These are phyloP conservation scores for Glycine soja DNA, from an alignment of 306 rosid species.

Conservation along the genomic window DNA sequence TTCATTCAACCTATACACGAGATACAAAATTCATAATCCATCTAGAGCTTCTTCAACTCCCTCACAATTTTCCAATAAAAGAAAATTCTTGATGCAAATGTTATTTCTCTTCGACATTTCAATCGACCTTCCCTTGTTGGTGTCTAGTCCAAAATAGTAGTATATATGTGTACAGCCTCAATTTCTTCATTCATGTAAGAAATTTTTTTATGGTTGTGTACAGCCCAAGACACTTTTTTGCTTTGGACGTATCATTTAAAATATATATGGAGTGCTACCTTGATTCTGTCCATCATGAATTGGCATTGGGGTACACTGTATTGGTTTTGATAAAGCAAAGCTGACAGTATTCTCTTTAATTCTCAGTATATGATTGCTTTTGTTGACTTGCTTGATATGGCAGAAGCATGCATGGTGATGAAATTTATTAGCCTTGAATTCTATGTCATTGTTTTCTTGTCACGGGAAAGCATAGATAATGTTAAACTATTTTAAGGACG, in stretches of 20 bases:
- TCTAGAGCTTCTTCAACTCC: conserved; percentile 36
- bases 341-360: conserved; percentile 25
- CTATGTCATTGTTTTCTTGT: conserved; percentile 17
- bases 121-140: conserved; percentile 26
- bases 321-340: conserved; percentile 22
- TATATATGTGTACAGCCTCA: conserved; percentile 40
- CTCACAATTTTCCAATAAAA: conserved; percentile 49
- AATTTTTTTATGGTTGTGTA: conserved; percentile 30
- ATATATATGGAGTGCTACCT: conserved; percentile 27
- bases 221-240: conserved; percentile 6
- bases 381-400: conserved; percentile 32
- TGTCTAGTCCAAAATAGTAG: conserved; percentile 15
- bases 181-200: conserved; percentile 33
- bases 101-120: conserved; percentile 32
- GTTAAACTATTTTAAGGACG: conserved; percentile 1
- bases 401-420: conserved; percentile 16
- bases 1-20: conserved; percentile 52
- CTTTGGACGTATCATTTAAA: conserved; percentile 29
- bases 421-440: conserved; percentile 10
- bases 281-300: conserved; percentile 25
- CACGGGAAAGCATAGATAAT: not conserved
- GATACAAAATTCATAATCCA: conserved; percentile 32
- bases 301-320: not conserved
- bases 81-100: conserved; percentile 38
- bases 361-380: conserved; percentile 12